phyloP scores from a whole-genome alignment of 768 basidiomycete species.

The Leccinum uliginosum region DNA sequence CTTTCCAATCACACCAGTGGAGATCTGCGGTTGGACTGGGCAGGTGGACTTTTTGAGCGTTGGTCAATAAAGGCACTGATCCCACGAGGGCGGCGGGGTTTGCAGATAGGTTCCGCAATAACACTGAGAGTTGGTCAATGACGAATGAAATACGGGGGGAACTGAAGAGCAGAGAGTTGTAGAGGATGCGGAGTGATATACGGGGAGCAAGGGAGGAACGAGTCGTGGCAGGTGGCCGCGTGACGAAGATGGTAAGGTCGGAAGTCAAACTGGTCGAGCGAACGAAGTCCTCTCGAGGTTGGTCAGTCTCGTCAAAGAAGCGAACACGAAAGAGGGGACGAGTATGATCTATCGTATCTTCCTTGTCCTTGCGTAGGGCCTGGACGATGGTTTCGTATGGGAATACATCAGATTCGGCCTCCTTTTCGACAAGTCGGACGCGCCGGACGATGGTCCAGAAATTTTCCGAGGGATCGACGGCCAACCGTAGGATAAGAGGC shows the following conservation, averaged over 20 bases:
- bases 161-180: conserved; percentile 94
- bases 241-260: conserved; percentile 91
- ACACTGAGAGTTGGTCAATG: conserved; percentile 78
- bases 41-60: conserved; percentile 60
- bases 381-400: conserved; percentile 76
- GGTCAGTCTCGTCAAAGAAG: conserved; percentile 92
- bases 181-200: conserved; percentile 78
- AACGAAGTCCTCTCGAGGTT: conserved; percentile 68
- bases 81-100: conserved; percentile 72
- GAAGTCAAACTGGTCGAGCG: conserved; percentile 78
- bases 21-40: conserved; percentile 86
- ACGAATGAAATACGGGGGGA: conserved; percentile 69
- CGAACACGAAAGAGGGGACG: conserved; percentile 84
- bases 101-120: conserved; percentile 66
- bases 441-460: conserved; percentile 87
- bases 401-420: conserved; percentile 77
- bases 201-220: conserved; percentile 68
- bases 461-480: conserved; percentile 79
- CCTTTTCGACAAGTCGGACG: conserved; percentile 77
- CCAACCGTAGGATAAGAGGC: conserved; percentile 80
- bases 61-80: conserved; percentile 74
- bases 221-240: conserved; percentile 61
- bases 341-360: conserved; percentile 47
- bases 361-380: conserved; percentile 62
- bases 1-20: conserved; percentile 97